These are phyloP conservation scores for Pichia sp. DNA, from an alignment of 1,139 yeast species.

Conservation along the genomic window DNA sequence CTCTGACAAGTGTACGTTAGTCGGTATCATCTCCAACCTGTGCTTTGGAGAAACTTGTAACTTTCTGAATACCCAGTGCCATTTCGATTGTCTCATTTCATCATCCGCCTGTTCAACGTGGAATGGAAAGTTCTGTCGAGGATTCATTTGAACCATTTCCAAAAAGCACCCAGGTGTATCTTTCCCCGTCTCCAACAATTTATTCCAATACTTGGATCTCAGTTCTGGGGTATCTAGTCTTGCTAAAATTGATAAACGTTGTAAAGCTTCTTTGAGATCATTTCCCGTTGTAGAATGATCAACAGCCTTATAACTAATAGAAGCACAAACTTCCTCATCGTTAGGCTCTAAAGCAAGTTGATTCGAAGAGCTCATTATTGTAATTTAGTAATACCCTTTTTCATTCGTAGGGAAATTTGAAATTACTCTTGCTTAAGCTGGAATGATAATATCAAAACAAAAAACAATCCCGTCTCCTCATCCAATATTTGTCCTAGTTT, in stretches of 20 bases:
- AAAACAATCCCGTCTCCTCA: too few species aligned
- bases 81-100: constrained; percentile 1
- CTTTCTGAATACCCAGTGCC: constrained; percentile 12
- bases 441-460: too few species aligned
- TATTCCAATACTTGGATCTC: constrained; percentile 7
- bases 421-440: too few species aligned
- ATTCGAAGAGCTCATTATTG: too few species aligned
- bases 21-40: constrained; percentile 12
- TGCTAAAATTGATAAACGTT: constrained; percentile 3
- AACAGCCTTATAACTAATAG: too few species aligned
- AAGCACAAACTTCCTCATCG: too few species aligned
- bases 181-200: constrained; percentile 3
- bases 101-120: constrained; percentile 6
- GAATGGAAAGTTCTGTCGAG: constrained; percentile 1
- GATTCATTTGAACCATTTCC: constrained; percentile 5
- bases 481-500: too few species aligned
- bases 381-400: too few species aligned
- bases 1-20: constrained; percentile 8
- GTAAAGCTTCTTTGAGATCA: constrained; percentile 1
- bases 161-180: constrained; percentile 9
- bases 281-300: too few species aligned
- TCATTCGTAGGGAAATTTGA: too few species aligned
- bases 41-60: constrained; percentile 5
- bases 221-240: constrained; percentile 1
- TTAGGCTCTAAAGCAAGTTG: too few species aligned